Evolutionary conservation across 768 basidiomycete species (phyloP).

Genomic region (Hericium erinaceus): DNA sequence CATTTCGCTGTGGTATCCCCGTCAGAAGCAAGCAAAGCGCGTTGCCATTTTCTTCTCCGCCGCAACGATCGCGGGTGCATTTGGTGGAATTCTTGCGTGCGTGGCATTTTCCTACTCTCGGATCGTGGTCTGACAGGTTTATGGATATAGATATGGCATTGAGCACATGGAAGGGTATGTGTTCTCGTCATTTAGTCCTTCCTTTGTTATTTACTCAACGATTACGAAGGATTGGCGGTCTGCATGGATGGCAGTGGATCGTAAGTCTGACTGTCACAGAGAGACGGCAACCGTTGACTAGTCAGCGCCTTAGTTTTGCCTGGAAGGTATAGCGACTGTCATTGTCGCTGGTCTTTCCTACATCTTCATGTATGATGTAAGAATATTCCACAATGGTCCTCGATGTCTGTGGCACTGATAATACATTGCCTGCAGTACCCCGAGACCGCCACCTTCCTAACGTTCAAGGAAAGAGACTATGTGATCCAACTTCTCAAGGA

Average conservation of each 20-base stretch:
- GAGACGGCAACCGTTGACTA: background rate
- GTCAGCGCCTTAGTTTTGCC: background rate
- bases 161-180: conserved; percentile 35
- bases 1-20: conserved; percentile 52
- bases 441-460: conserved; percentile 35
- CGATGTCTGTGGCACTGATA: background rate
- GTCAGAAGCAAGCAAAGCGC: conserved; percentile 45
- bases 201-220: background rate
- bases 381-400: conserved; percentile 1
- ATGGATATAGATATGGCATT: conserved; percentile 21
- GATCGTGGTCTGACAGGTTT: background rate
- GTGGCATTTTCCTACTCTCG: background rate
- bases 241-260: conserved; percentile 40
- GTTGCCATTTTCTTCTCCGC: conserved; percentile 59
- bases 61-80: conserved; percentile 43
- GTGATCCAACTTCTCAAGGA: conserved; percentile 19
- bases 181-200: background rate
- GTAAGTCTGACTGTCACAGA: conserved; percentile 22
- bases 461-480: conserved; percentile 24
- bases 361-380: conserved; percentile 31
- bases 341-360: conserved; percentile 31
- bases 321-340: conserved; percentile 15
- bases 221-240: conserved; percentile 17
- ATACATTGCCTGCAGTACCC: conserved; percentile 24
- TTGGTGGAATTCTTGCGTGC: conserved; percentile 39